phyloP scores from a whole-genome alignment of 495 filamentous ascomycete species.

The Clohesyomyces aquaticus region DNA sequence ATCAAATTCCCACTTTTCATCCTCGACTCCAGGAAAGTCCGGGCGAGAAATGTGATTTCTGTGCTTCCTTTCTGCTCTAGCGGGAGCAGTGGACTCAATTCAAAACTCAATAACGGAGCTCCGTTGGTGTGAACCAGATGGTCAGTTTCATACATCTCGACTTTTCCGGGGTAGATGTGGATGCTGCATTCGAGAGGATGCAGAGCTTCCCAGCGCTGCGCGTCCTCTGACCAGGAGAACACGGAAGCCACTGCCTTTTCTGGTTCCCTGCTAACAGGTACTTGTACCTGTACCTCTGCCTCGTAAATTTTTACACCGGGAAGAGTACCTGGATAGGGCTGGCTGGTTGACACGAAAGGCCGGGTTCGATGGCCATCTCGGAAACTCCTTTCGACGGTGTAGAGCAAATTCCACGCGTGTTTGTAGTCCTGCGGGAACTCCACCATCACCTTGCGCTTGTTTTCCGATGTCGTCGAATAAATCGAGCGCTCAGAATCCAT shows the following conservation, averaged over 20 bases:
- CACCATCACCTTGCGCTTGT: slow-evolving; percentile 4
- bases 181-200: slow-evolving; percentile 8
- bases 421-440: slow-evolving; percentile 19
- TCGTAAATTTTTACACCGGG: slow-evolving; percentile 10
- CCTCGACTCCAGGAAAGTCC: neutral
- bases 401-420: slow-evolving; percentile 17
- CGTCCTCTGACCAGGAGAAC: slow-evolving; percentile 7
- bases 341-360: slow-evolving; percentile 21
- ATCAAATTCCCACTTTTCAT: neutral
- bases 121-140: neutral
- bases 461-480: slow-evolving; percentile 17
- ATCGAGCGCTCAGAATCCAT: slow-evolving; percentile 23
- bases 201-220: slow-evolving; percentile 1
- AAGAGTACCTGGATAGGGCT: neutral
- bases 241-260: slow-evolving; percentile 13
- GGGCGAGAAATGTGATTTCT: slow-evolving; percentile 3
- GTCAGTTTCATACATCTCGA: slow-evolving; percentile 15
- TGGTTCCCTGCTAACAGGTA: neutral
- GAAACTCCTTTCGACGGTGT: slow-evolving; percentile 25
- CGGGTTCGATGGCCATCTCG: slow-evolving; percentile 13
- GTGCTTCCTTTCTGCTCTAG: neutral
- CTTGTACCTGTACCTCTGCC: slow-evolving; percentile 8
- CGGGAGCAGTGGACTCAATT: slow-evolving; percentile 5
- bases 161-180: slow-evolving; percentile 19
- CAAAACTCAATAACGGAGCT: slow-evolving; percentile 8